Evolutionary conservation across 257 asterid genomes (phyloP), one percentile per base, ranked within the genome.

Genomic region (Ilex aquifolium): DNA sequence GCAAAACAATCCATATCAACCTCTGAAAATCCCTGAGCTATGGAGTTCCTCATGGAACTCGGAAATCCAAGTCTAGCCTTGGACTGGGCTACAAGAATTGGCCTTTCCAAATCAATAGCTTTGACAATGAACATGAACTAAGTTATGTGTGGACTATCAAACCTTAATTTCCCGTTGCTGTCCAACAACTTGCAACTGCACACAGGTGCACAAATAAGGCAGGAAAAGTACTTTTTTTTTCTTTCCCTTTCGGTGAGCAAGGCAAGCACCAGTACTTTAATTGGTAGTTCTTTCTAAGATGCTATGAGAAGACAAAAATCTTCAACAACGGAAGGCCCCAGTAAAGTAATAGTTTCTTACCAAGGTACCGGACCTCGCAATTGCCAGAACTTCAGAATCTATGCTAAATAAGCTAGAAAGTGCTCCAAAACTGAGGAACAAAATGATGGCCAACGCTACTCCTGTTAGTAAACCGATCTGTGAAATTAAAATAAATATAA

Each of bases 361-460:
- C 95, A 82, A 75, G 72, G 96, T 83, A 66, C 97, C 97, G 39
- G 95, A 85, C 74, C 76, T 74, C 57, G 96, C 90, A 50, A 89
- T 81, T 72, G 53, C 70, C 46, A 92, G 80, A 73, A 87, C 95
- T 60, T 83, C 88, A 5, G 93, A 72, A 60, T 92, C 97, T 13
- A 74, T 71, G 79, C 85, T 89, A 71, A 92, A 89, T 82, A 92
- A 77, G 80, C 83, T 69, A 64, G 96, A 85, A 39, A 89, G 60
- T 44, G 85, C 63, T 70, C 70, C 93, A 76, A 87, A 92, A 65
- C 88, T 80, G 68, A 84, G 63, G 75, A 79, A 82, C 77, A 92
- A 76, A 52, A 79, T 63, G 36, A 76, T 80, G 44, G 85, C 86
- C 74, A 92, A 76, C 69, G 76, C 85, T 31, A 77, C 68, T 71